These are phyloP conservation scores for Physocladia obscura DNA, from an alignment of 192 early-diverging fungal species.

Conservation along the genomic window DNA sequence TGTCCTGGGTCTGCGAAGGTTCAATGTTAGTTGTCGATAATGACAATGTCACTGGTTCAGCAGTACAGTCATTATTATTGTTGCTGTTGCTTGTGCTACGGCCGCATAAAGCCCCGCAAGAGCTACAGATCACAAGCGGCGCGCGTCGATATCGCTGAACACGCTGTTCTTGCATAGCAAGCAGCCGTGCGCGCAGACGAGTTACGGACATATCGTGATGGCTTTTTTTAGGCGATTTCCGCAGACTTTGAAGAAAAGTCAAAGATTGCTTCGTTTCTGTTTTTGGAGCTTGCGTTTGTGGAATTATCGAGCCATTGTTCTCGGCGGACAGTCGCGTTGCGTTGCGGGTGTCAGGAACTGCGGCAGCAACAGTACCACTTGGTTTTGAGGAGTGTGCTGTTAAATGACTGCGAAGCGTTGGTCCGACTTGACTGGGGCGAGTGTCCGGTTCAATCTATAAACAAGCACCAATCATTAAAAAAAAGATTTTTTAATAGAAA, in stretches of 20 bases:
- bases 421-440: conserved; percentile 85
- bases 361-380: conserved; percentile 86
- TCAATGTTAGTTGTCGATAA: too few species aligned
- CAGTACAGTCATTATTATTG: too few species aligned
- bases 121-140: conserved; percentile 62
- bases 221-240: too few species aligned
- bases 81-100: conserved; percentile 37
- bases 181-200: background rate
- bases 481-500: background rate
- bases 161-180: background rate
- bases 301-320: too few species aligned
- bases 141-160: conserved; percentile 23
- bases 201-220: too few species aligned
- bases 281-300: too few species aligned
- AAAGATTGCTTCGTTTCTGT: too few species aligned
- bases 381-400: conserved; percentile 83
- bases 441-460: conserved; percentile 86
- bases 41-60: too few species aligned
- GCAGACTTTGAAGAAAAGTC: too few species aligned
- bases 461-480: background rate
- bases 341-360: too few species aligned
- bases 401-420: conserved; percentile 94
- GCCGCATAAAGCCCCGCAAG: conserved; percentile 82
- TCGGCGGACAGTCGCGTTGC: too few species aligned
- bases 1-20: too few species aligned